phyloP scores from a whole-genome alignment of 2,329 filamentous ascomycete genomes.

The Meredithiella fracta region DNA sequence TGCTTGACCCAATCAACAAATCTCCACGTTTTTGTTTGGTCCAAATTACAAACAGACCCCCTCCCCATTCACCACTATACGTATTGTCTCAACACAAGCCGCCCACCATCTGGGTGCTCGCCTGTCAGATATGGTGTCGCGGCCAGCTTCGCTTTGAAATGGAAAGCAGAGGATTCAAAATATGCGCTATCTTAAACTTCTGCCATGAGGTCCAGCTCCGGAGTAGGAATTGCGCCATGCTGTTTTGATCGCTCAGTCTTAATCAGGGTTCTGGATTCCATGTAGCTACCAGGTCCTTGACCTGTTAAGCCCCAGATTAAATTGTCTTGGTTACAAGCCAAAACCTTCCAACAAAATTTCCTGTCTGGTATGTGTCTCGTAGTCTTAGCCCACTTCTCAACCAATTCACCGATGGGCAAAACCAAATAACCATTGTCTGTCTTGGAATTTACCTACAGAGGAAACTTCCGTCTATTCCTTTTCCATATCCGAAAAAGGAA shows the following conservation, averaged over 20 bases:
- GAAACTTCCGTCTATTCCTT: no score
- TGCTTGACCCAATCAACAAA: no score
- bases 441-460: no score
- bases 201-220: conserved; percentile 1
- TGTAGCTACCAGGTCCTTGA: neutral
- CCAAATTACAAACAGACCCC: no score
- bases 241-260: neutral
- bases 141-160: conserved; percentile 7
- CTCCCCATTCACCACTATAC: no score
- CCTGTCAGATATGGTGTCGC: neutral
- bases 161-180: neutral
- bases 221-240: conserved; percentile 3
- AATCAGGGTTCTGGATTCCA: neutral
- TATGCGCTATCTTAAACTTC: neutral
- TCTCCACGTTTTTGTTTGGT: no score
- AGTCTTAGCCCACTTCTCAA: no score
- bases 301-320: neutral
- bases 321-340: neutral
- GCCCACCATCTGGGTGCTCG: neutral
- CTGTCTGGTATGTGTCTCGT: no score
- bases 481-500: no score
- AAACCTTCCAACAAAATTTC: neutral
- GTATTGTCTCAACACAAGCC: neutral
- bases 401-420: no score
- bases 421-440: no score